phyloP scores from a whole-genome alignment of 2,329 filamentous ascomycete genomes.

The Fusarium sp. region DNA sequence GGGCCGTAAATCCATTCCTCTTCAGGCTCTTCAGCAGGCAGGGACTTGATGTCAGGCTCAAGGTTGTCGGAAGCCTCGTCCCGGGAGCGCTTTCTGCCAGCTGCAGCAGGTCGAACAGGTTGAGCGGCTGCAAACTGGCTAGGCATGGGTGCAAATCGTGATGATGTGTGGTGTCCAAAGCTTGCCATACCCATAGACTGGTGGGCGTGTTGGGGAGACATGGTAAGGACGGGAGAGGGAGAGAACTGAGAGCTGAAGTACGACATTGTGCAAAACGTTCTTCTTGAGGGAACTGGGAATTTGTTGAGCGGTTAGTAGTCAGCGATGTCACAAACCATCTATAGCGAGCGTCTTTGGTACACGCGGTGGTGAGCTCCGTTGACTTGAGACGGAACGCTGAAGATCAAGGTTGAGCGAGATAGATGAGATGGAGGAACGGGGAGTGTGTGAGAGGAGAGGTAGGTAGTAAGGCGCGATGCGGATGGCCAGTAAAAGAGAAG shows the following conservation, averaged over 20 bases:
- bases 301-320: conserved; percentile 47
- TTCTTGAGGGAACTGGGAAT: conserved; percentile 34
- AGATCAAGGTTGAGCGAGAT: conserved; percentile 1
- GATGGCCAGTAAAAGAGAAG: conserved; percentile 20
- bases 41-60: conserved; percentile 64
- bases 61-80: conserved; percentile 78
- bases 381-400: conserved; percentile 12
- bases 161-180: conserved; percentile 44
- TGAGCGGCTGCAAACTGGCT: conserved; percentile 36
- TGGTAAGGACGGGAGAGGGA: conserved; percentile 59
- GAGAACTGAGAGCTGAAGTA: conserved; percentile 57
- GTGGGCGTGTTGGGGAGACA: conserved; percentile 51
- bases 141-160: conserved; percentile 42
- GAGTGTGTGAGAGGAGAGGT: neutral
- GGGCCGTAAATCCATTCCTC: conserved; percentile 76
- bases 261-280: conserved; percentile 52
- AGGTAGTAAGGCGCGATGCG: conserved; percentile 14
- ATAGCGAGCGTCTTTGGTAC: conserved; percentile 35
- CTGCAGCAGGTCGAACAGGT: conserved; percentile 46
- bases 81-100: conserved; percentile 79
- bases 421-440: conserved; percentile 7
- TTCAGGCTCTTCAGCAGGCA: conserved; percentile 62
- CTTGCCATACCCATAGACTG: conserved; percentile 49
- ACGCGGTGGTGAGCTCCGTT: conserved; percentile 22
- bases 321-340: conserved; percentile 50